Evolutionary conservation across 169 alveolate species (phyloP), one percentile per base, ranked within the genome.

Genomic region (Perkinsus olseni): DNA sequence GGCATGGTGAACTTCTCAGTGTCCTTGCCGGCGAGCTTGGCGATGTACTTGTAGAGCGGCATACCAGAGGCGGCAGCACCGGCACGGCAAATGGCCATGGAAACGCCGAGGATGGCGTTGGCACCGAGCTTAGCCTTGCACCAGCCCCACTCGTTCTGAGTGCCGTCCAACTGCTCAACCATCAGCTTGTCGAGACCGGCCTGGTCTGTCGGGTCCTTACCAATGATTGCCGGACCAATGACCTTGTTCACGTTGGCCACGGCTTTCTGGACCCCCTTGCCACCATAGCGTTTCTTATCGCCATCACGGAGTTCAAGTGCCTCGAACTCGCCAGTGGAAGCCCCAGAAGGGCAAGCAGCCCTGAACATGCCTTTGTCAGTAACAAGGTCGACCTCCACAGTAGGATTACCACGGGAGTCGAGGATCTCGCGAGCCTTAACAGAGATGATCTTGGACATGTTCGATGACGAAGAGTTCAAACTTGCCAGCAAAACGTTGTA

Each of bases 271-370:
- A 99, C 99, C 91, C 99, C 99, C 96, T 98, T 99, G 74, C 99
- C 99, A 48, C 97, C 95, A 93, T 97, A 98, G 91, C 99, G 97
- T 31, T 95, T 94, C 93, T 97, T 97, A 97, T 99, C 99, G 74
- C 99, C 99, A 94, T 99, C 99, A 92, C 99, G 98, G n/a, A 99
- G 97, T 96, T 99, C 99, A 38, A 98, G 95, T 39, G 99, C 99
- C 97, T 99, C 99, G 95, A 98, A 99, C 93, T 99, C 97, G 91
- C 99, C 99, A 82, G 99, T 99, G 38, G 99, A 99, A 17, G 99
- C 99, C n/a, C 99, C 99, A 74, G 99, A 98, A 39, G 99, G 99
- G 82, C 99, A 99, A 13, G 99, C 99, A 20, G 99, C 99, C 92
- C 99, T 96, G 98, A 98, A 99, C 91, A 97, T 94, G 74, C 97